Percentiles rank a stretch among this genome's conserved stretches.
phyloP scores from a whole-genome alignment of 768 basidiomycete species.

The Trametes cubensis region DNA sequence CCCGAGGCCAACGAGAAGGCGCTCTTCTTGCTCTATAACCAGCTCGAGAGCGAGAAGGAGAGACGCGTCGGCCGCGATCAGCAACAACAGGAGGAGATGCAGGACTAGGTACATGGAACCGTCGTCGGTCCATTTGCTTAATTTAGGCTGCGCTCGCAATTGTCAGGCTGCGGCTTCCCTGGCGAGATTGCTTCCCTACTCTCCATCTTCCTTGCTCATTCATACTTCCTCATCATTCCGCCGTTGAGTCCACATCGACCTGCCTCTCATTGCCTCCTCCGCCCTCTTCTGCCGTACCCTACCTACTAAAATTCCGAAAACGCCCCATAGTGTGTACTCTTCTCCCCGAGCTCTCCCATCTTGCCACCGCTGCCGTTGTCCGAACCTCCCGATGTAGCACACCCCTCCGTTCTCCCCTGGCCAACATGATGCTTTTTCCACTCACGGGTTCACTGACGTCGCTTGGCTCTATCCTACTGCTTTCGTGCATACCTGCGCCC shows the following conservation, averaged over 20 bases:
- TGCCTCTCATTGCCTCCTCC: neutral
- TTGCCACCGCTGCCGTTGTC: slow-evolving; percentile 15
- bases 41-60: slow-evolving; percentile 95
- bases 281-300: neutral
- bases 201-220: slow-evolving; percentile 1
- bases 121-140: slow-evolving; percentile 8
- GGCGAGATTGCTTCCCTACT: slow-evolving; percentile 2
- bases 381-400: slow-evolving; percentile 21
- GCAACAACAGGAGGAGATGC: slow-evolving; percentile 68
- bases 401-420: slow-evolving; percentile 9
- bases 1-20: slow-evolving; percentile 98
- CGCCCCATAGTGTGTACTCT: slow-evolving; percentile 16
- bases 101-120: slow-evolving; percentile 27
- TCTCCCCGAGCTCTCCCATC: slow-evolving; percentile 7
- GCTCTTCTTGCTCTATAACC: slow-evolving; percentile 94
- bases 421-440: slow-evolving; percentile 25
- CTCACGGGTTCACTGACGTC: slow-evolving; percentile 26
- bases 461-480: slow-evolving; percentile 27
- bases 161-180: neutral
- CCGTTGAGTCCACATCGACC: slow-evolving; percentile 8
- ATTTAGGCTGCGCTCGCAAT: slow-evolving; percentile 7
- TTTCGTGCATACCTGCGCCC: slow-evolving; percentile 33
- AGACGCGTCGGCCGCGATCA: slow-evolving; percentile 85
- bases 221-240: slow-evolving; percentile 1
- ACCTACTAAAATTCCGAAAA: slow-evolving; percentile 16